Evolutionary conservation across 108 stramenopile genomes (phyloP).

Genomic region (Nitzschia sp.): DNA sequence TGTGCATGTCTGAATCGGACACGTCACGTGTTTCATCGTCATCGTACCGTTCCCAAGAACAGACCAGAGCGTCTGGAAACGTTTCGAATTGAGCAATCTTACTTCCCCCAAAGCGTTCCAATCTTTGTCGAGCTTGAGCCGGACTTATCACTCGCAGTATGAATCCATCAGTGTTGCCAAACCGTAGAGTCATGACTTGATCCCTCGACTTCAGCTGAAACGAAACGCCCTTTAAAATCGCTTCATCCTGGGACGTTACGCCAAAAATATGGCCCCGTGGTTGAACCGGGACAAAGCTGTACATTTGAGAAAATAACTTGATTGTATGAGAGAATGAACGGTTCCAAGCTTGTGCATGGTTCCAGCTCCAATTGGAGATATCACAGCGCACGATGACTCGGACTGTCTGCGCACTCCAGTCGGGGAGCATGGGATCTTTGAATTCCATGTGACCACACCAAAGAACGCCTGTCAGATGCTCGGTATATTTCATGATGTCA

Average conservation of each 20-base stretch:
- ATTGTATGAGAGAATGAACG: background rate
- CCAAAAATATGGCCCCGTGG: background rate
- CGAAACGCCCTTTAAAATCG: background rate
- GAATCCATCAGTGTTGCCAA: background rate
- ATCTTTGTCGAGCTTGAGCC: background rate
- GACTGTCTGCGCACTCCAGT: background rate
- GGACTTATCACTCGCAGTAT: constrained; percentile 16
- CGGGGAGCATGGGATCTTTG: background rate
- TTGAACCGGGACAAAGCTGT: constrained; percentile 9
- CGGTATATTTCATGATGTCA: background rate
- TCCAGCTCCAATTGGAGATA: background rate
- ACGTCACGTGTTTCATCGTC: too few species aligned
- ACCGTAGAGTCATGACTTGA: constrained; percentile 4
- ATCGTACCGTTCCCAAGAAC: background rate
- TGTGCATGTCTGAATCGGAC: too few species aligned
- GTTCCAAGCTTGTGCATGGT: background rate
- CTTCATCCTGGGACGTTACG: background rate
- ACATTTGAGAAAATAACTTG: background rate
- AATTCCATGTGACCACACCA: background rate
- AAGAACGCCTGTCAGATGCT: background rate
- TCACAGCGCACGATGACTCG: background rate
- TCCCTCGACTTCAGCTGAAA: background rate
- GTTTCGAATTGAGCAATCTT: background rate
- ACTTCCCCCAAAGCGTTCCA: background rate
- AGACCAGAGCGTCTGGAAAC: background rate